These are phyloP conservation scores for Agaricus sinodeliciosus DNA, from an alignment of 768 basidiomycete species.

Conservation along the genomic window DNA sequence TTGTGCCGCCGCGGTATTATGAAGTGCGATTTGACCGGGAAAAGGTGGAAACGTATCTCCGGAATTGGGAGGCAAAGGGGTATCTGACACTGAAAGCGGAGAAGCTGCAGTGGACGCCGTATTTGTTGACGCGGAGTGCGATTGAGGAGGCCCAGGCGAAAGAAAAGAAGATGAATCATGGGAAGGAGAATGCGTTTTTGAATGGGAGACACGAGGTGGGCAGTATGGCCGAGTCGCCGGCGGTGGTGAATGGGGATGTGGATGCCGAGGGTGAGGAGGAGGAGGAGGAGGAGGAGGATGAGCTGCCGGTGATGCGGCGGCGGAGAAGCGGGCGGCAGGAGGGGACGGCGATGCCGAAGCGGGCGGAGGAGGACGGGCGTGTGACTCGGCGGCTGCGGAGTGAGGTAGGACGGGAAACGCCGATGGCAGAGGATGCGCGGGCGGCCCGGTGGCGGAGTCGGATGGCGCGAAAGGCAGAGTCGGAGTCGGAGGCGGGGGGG, in stretches of 20 bases:
- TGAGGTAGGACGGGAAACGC: background rate
- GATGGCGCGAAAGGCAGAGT: no score
- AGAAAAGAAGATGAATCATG: constrained; percentile 2
- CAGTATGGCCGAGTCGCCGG: no score
- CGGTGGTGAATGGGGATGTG: no score
- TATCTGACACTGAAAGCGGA: constrained; percentile 74
- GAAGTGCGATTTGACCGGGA: constrained; percentile 68
- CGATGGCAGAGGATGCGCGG: background rate
- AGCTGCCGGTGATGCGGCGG: constrained; percentile 3
- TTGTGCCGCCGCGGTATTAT: constrained; percentile 64
- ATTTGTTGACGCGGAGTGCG: constrained; percentile 51
- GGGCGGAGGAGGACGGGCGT: background rate
- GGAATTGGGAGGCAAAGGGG: constrained; percentile 70
- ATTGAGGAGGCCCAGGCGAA: constrained; percentile 18
- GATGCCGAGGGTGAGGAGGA: background rate
- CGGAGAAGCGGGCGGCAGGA: constrained; percentile 3
- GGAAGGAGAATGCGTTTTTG: background rate
- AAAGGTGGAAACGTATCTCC: constrained; percentile 58
- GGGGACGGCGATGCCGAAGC: constrained; percentile 8
- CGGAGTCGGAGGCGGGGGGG: no score
- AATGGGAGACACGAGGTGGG: no score
- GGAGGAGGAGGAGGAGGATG: constrained; percentile 17
- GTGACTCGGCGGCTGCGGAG: background rate
- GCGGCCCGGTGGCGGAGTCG: no score
- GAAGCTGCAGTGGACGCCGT: constrained; percentile 92